phyloP scores from a whole-genome alignment of 345 rosid genomes.

The Cardiospermum halicacabum region DNA sequence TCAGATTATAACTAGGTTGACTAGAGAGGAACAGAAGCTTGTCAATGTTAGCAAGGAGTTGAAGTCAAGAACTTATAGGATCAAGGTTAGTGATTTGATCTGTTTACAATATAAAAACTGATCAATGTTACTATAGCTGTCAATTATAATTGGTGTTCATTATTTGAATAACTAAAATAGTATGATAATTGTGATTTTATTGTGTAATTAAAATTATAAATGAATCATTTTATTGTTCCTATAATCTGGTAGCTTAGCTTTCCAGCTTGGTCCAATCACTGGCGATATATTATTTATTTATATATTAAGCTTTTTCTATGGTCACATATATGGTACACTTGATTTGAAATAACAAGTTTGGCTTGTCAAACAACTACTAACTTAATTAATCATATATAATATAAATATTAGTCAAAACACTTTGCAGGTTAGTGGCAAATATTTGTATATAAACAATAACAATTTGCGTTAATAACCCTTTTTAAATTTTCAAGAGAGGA shows the following conservation, averaged over 20 bases:
- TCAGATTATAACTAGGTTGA: too few species aligned
- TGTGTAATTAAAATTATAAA: too few species aligned
- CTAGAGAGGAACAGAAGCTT: too few species aligned
- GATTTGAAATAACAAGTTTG: conserved; percentile 3
- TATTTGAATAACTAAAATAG: too few species aligned
- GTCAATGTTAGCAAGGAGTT: too few species aligned
- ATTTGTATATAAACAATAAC: neutral
- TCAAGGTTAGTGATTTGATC: too few species aligned
- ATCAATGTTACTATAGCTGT: too few species aligned
- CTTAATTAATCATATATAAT: neutral
- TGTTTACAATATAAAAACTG: too few species aligned
- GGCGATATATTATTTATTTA: neutral
- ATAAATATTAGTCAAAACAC: conserved; percentile 6
- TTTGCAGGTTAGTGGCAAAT: conserved; percentile 5
- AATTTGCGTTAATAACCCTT: neutral
- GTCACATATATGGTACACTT: neutral
- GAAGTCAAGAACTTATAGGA: too few species aligned
- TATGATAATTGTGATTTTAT: too few species aligned
- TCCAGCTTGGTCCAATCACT: conserved; percentile 3
- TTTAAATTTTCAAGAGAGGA: neutral
- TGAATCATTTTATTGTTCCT: too few species aligned
- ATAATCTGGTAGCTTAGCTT: conserved; percentile 17
- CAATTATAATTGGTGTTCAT: too few species aligned
- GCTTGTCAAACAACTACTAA: neutral
- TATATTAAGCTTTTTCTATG: neutral